Base-by-base conservation (phyloP, 73 alveolate genomes). In the Paramecium bursaria region DNA sequence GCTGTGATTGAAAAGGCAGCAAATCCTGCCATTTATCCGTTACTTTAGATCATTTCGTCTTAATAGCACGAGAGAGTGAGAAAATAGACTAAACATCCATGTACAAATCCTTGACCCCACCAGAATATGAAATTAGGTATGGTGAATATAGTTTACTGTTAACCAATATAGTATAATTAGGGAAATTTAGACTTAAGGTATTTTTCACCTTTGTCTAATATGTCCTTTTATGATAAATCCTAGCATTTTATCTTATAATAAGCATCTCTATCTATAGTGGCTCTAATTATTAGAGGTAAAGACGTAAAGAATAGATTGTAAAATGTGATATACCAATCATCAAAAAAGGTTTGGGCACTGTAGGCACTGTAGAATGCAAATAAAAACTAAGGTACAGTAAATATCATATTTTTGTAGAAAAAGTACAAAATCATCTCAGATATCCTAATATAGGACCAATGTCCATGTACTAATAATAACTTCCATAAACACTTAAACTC, bases 401-500 rank as follows among this genome's bases (percentile, higher is more conserved):
- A 79, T 5, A 79, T 53, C 89, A 79, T 79, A 23, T 79, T 79
- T 82, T 95, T 95, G 76, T 93, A 95, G 92, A 95, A 95, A 90
- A 95, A 95, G 86, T 95, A 95, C 35, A 91, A 76, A 42, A 95
- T 90, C 87, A 95, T 91, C 74, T 95, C 98, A 23, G 94, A 49
- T 46, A 90, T 95, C 75, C 99, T 75, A 14, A 94, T 85, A 46
- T 94, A 96, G 61, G 93, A 91, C 88, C 91, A 90, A 86, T 97
- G 74, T 1, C 99, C 99, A 90, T 96, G 99, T 31, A 90, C 82
- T 25, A 96, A 87, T 49, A 96, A 67, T 14, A 96, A 90, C 21
- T 96, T 93, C 93, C 97, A 86, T 30, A 96, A 73, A 57, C 79
- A 86, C 75, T 92, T 87, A 89, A 96, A 96, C 73, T 96, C 98